Percentiles rank a stretch among this genome's conserved stretches.
phyloP scores from a whole-genome alignment of 139 green algal species.

The Microglena sp. region DNA sequence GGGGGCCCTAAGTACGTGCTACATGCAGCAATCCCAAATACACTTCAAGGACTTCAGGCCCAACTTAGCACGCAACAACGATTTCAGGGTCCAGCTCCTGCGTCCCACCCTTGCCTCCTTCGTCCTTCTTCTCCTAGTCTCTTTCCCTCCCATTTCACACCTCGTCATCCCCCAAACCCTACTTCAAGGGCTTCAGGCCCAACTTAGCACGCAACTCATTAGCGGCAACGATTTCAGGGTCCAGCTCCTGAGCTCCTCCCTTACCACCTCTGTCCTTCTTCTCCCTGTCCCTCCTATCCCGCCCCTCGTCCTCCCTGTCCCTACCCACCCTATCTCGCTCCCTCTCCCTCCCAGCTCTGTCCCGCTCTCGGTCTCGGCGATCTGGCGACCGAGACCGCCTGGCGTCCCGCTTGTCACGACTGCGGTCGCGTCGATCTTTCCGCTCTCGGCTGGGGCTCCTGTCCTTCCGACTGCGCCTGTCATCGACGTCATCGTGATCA shows the following conservation, averaged over 20 bases:
- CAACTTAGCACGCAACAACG: no score
- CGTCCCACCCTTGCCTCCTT: no score
- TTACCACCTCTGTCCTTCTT: neutral
- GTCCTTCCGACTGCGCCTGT: no score
- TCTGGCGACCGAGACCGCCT: neutral
- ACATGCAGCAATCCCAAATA: no score
- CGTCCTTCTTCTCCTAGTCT: no score
- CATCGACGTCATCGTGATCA: no score
- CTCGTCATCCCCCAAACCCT: no score
- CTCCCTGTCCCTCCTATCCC: neutral
- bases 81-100: no score
- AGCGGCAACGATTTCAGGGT: conserved; percentile 24
- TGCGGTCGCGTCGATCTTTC: neutral
- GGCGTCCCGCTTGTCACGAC: neutral
- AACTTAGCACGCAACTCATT: conserved; percentile 28
- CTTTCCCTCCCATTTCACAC: no score
- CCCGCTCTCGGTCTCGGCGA: neutral
- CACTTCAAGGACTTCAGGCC: conserved; percentile 28
- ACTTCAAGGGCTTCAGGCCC: conserved; percentile 29
- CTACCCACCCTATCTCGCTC: conserved; percentile 1
- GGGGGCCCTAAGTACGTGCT: no score
- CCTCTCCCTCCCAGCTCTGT: conserved; percentile 1
- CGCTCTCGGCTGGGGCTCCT: no score
- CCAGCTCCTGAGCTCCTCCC: neutral
- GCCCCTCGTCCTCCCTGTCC: conserved; percentile 6